phyloP scores from a whole-genome alignment of 2,329 filamentous ascomycete species.

The Cryphonectria nitschkei region DNA sequence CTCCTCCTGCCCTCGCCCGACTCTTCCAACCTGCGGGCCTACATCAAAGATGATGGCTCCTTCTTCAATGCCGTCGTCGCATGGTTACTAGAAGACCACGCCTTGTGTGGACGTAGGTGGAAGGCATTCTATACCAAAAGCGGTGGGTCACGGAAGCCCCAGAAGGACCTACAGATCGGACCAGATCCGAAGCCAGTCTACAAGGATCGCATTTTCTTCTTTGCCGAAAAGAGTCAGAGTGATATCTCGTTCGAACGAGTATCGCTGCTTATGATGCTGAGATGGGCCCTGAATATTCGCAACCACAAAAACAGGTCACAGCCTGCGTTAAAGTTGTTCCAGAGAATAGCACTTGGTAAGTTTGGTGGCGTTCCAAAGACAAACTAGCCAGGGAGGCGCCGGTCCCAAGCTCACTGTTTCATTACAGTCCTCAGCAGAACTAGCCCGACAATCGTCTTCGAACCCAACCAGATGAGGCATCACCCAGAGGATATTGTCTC shows the following conservation, averaged over 20 bases:
- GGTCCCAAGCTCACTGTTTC: neutral
- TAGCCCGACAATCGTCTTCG: slow-evolving; percentile 49
- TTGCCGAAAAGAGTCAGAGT: slow-evolving; percentile 54
- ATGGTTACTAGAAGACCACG: slow-evolving; percentile 49
- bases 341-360: slow-evolving; percentile 58
- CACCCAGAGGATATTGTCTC: slow-evolving; percentile 45
- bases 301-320: slow-evolving; percentile 46
- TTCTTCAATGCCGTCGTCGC: slow-evolving; percentile 41
- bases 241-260: slow-evolving; percentile 44
- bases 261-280: slow-evolving; percentile 47
- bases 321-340: slow-evolving; percentile 59
- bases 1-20: slow-evolving; percentile 52
- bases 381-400: slow-evolving; percentile 24
- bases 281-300: slow-evolving; percentile 55
- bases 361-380: neutral
- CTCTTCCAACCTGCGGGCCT: slow-evolving; percentile 34
- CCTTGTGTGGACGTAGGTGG: slow-evolving; percentile 53
- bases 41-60: slow-evolving; percentile 39
- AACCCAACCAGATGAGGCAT: slow-evolving; percentile 50
- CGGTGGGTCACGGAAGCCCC: slow-evolving; percentile 42
- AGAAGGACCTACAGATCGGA: slow-evolving; percentile 39
- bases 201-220: slow-evolving; percentile 55
- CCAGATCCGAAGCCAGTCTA: slow-evolving; percentile 38
- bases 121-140: slow-evolving; percentile 49
- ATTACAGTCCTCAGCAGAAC: slow-evolving; percentile 56